Evolutionary conservation across 2,329 filamentous ascomycete genomes (phyloP).

Genomic region (Rasamsonia emersonii): DNA sequence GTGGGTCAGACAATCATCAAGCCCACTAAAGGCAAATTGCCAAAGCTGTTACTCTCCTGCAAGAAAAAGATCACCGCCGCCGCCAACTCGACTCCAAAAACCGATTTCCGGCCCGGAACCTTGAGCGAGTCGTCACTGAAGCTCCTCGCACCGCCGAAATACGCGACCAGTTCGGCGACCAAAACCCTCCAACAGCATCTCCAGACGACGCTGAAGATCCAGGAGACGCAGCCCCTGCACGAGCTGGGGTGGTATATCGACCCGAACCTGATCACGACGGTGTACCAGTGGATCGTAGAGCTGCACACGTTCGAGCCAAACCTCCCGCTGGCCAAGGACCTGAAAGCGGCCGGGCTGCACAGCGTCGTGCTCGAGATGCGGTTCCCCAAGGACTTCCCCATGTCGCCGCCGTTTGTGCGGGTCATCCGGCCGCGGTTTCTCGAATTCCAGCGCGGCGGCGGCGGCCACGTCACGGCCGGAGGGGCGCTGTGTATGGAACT

Average conservation of each 20-base stretch:
- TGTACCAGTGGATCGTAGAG: slow-evolving; percentile 89
- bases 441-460: slow-evolving; percentile 62
- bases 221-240: slow-evolving; percentile 51
- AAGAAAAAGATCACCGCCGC: not conserved
- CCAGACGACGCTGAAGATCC: slow-evolving; percentile 53
- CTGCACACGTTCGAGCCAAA: slow-evolving; percentile 68
- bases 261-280: slow-evolving; percentile 55
- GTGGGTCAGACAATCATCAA: not conserved
- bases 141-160: slow-evolving; percentile 55
- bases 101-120: slow-evolving; percentile 59
- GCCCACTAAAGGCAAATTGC: not conserved
- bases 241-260: slow-evolving; percentile 81
- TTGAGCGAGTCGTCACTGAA: slow-evolving; percentile 56
- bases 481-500: slow-evolving; percentile 81
- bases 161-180: slow-evolving; percentile 55
- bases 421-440: slow-evolving; percentile 74
- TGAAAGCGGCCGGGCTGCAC: slow-evolving; percentile 52
- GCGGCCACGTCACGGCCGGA: slow-evolving; percentile 76
- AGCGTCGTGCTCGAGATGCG: slow-evolving; percentile 75
- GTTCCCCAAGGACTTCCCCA: slow-evolving; percentile 67
- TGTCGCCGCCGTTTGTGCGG: slow-evolving; percentile 74
- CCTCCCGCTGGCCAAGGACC: slow-evolving; percentile 65
- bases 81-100: slow-evolving; percentile 23
- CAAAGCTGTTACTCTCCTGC: too few relatives aligned
- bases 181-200: slow-evolving; percentile 59